Percentiles rank a stretch among this genome's conserved stretches.
Evolutionary conservation across 108 stramenopile genomes (phyloP).

Genomic region (Skeletonema tropicum): DNA sequence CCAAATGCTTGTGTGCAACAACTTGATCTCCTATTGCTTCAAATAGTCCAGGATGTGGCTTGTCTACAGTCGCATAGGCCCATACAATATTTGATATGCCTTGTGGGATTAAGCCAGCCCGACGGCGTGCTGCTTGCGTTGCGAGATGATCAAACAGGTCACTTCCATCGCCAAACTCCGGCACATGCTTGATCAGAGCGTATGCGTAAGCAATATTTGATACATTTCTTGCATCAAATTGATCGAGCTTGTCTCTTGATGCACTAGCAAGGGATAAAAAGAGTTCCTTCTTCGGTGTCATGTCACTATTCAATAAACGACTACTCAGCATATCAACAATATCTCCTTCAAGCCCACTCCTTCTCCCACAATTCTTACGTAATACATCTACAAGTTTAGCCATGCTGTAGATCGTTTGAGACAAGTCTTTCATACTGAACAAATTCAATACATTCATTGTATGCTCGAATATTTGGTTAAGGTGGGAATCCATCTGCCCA

Average conservation of each 20-base stretch:
- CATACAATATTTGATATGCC: conserved; percentile 21
- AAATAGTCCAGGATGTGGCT: not conserved
- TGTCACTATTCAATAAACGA: not conserved
- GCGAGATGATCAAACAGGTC: conserved; percentile 9
- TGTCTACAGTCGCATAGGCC: conserved; percentile 11
- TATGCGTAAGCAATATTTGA: conserved; percentile 19
- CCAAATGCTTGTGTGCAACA: conserved; percentile 6
- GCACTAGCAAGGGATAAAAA: not conserved
- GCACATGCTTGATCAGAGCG: not conserved
- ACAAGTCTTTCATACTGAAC: not conserved
- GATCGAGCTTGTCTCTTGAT: not conserved
- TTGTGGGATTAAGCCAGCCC: not conserved
- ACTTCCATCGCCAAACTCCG: conserved; percentile 7
- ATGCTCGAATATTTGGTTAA: not conserved
- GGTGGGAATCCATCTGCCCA: not conserved
- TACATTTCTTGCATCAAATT: conserved; percentile 8
- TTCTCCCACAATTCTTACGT: not conserved
- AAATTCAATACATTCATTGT: not conserved
- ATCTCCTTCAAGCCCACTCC: not conserved
- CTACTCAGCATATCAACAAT: not conserved
- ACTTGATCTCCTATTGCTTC: conserved; percentile 1
- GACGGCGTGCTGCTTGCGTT: not conserved
- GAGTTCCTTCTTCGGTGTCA: not conserved
- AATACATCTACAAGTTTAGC: not conserved
- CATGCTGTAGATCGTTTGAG: conserved; percentile 1